Percentiles rank a stretch among this genome's conserved stretches.
Conservation (phyloP, 768 basidiomycete genomes). For the Leccinellum rugosiceps region DNA sequence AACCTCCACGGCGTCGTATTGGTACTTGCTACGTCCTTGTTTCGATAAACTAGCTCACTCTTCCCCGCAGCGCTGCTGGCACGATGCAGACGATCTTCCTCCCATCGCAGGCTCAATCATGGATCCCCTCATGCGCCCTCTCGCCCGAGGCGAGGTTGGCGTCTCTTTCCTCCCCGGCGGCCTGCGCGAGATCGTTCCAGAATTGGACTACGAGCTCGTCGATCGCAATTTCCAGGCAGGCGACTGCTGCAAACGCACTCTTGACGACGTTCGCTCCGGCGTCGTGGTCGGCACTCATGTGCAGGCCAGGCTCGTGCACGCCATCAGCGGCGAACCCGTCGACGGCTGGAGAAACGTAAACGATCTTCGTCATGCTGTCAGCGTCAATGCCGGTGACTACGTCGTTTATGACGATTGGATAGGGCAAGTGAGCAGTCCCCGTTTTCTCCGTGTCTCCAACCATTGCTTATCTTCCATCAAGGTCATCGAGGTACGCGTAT, state of each 20-base stretch:
- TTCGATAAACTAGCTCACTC: conserved; percentile 6
- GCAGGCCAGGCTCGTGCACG: conserved; percentile 70
- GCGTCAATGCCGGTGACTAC: conserved; percentile 77
- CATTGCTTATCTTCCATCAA: conserved; percentile 28
- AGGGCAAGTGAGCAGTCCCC: conserved; percentile 64
- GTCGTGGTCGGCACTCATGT: conserved; percentile 65
- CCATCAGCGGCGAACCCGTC: conserved; percentile 58
- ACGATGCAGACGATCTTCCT: conserved; percentile 74
- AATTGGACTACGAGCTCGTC: conserved; percentile 64
- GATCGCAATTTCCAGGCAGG: conserved; percentile 78
- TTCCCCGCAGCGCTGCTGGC: conserved; percentile 75
- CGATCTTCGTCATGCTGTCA: conserved; percentile 54
- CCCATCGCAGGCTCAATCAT: conserved; percentile 37
- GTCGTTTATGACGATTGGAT: conserved; percentile 85
- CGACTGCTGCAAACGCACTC: conserved; percentile 76
- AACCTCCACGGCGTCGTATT: conserved; percentile 59
- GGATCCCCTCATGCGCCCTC: conserved; percentile 75
- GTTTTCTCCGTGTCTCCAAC: conserved; percentile 4
- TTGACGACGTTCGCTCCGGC: conserved; percentile 73
- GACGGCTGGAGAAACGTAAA: conserved; percentile 60
- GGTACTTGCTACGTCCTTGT: conserved; percentile 34
- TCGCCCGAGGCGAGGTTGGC: conserved; percentile 78
- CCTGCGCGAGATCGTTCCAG: conserved; percentile 64
- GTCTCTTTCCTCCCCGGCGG: conserved; percentile 62
- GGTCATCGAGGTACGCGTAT: conserved; percentile 68